Evolutionary conservation across 2,329 filamentous ascomycete genomes (phyloP).

Genomic region (Pestalotiopsis sp.): DNA sequence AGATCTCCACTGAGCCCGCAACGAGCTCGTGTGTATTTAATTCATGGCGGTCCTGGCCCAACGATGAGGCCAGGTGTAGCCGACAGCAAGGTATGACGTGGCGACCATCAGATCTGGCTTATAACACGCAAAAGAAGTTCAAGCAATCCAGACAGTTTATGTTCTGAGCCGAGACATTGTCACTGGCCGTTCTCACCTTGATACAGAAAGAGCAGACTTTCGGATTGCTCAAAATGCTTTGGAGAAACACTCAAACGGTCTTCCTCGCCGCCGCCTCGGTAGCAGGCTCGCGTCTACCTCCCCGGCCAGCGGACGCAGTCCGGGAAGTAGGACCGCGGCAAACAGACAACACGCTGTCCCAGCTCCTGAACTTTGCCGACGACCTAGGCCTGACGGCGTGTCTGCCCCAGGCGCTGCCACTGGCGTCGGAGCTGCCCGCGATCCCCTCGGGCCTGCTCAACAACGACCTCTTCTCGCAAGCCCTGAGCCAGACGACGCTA

Average conservation of each 20-base stretch:
- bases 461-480: slow-evolving; percentile 23
- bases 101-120: neutral
- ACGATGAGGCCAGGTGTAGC: neutral
- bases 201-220: neutral
- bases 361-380: neutral
- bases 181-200: neutral
- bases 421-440: slow-evolving; percentile 23
- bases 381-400: slow-evolving; percentile 22
- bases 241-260: neutral
- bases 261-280: neutral
- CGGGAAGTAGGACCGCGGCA: neutral
- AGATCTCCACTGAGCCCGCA: neutral
- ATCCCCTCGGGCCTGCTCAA: slow-evolving; percentile 23
- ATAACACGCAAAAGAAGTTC: neutral
- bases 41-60: neutral
- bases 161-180: neutral
- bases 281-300: neutral
- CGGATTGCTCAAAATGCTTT: neutral
- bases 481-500: slow-evolving; percentile 27
- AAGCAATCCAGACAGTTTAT: neutral
- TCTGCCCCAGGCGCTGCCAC: slow-evolving; percentile 23
- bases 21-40: neutral
- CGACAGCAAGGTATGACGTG: neutral
- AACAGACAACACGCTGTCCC: neutral
- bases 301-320: neutral